These are phyloP conservation scores for Daedaleopsis nitida DNA, from an alignment of 768 basidiomycete species.

Conservation along the genomic window DNA sequence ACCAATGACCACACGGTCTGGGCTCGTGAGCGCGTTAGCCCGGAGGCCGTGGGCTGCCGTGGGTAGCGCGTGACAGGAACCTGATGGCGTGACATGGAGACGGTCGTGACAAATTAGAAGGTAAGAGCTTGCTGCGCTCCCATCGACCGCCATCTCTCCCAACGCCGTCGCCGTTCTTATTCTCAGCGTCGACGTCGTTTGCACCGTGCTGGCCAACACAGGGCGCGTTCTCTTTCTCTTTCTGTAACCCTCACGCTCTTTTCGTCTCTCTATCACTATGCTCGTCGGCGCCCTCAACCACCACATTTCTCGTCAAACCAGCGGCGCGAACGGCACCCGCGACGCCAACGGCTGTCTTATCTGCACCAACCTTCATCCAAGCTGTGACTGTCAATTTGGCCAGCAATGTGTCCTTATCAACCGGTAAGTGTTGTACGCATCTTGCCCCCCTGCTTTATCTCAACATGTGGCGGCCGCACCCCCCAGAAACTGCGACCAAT, in stretches of 20 bases:
- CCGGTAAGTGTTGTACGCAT: slow-evolving; percentile 44
- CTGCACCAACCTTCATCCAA: slow-evolving; percentile 50
- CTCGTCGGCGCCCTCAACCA: slow-evolving; percentile 18
- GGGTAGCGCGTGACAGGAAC: slow-evolving; percentile 16
- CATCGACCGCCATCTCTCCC: slow-evolving; percentile 7
- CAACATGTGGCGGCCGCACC: slow-evolving; percentile 7
- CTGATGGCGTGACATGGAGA: slow-evolving; percentile 15
- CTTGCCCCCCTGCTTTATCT: not conserved
- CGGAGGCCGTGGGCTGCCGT: no score
- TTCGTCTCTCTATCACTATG: slow-evolving; percentile 16
- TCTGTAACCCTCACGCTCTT: slow-evolving; percentile 28
- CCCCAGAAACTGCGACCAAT: slow-evolving; percentile 59
- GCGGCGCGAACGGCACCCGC: slow-evolving; percentile 23
- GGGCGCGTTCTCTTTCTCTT: slow-evolving; percentile 22
- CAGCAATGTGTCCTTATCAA: slow-evolving; percentile 63
- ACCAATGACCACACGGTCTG: slow-evolving; percentile 8
- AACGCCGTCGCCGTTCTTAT: slow-evolving; percentile 11
- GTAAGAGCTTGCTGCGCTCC: not conserved
- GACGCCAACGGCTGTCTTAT: slow-evolving; percentile 40
- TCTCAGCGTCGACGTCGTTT: slow-evolving; percentile 27
- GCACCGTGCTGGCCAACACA: slow-evolving; percentile 35
- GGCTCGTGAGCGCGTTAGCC: not conserved
- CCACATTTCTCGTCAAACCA: slow-evolving; percentile 20
- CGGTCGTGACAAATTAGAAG: not conserved
- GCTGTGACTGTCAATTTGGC: slow-evolving; percentile 55